A percentile compares a stretch with the other conserved stretches of the same genome.
phyloP scores from a whole-genome alignment of 2,329 filamentous ascomycete genomes.

The Penicillium paneum region DNA sequence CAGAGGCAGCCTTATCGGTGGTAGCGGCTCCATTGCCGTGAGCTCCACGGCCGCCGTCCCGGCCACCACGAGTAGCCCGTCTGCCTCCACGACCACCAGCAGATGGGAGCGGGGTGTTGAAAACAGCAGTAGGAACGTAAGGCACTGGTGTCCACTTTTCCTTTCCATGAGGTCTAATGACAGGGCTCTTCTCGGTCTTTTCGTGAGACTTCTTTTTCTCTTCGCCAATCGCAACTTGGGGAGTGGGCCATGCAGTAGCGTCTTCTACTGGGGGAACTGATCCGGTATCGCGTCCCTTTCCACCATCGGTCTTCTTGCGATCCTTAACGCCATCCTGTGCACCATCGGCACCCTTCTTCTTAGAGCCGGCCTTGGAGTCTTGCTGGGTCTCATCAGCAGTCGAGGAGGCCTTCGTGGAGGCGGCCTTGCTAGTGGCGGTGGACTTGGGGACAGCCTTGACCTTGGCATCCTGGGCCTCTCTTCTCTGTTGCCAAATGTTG shows the following conservation, averaged over 20 bases:
- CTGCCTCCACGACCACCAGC: slow-evolving; percentile 51
- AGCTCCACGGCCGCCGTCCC: slow-evolving; percentile 48
- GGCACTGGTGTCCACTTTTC: slow-evolving; percentile 81
- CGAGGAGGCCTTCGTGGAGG: slow-evolving; percentile 26
- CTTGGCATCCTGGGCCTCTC: slow-evolving; percentile 60
- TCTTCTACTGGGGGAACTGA: slow-evolving; percentile 68
- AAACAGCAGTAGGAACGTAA: slow-evolving; percentile 79
- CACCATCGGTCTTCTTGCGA: slow-evolving; percentile 37
- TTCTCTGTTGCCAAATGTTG: slow-evolving; percentile 83
- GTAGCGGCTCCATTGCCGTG: slow-evolving; percentile 33
- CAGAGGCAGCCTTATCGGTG: slow-evolving; percentile 35
- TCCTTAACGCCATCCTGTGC: slow-evolving; percentile 33
- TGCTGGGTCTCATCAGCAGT: slow-evolving; percentile 39
- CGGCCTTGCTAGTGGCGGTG: slow-evolving; percentile 19
- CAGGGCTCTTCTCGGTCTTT: slow-evolving; percentile 60
- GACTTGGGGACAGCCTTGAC: slow-evolving; percentile 40
- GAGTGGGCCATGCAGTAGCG: slow-evolving; percentile 82
- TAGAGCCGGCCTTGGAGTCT: slow-evolving; percentile 39
- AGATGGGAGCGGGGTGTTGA: slow-evolving; percentile 70
- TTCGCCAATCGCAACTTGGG: slow-evolving; percentile 73
- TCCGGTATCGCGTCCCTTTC: slow-evolving; percentile 42
- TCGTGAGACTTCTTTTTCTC: slow-evolving; percentile 69
- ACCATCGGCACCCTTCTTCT: slow-evolving; percentile 41
- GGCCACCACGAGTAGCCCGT: slow-evolving; percentile 55
- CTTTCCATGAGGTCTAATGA: slow-evolving; percentile 62